Evolutionary conservation across 1,284 basidiomycete genomes (phyloP), one percentile per base, ranked within the genome.

Genomic region (Rhizoctonia solani): DNA sequence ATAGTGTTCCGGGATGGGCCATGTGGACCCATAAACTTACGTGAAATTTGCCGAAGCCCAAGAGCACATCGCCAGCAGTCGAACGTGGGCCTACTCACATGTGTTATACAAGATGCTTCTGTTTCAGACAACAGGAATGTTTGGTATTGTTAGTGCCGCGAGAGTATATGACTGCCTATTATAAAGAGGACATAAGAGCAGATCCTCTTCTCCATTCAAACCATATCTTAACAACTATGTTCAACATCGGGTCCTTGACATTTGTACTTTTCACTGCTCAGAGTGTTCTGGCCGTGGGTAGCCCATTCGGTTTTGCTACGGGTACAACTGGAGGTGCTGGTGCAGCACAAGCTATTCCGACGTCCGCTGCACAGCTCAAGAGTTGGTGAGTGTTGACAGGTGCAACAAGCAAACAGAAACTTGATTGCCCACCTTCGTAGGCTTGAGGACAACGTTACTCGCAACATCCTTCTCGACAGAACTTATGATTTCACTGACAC

Each of bases 251-350:
- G 19, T 46, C 44, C 6, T 19, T 46, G 21, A 19, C 44, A 6
- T 9, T 21, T 21, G 44, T 21, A 14, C 44, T 46, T 19, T 46
- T 46, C n/a, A 19, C 44, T 19, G 5, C 44, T 5, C 11, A 9
- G 44, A 19, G 30, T 23, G 54, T 19, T 19, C 11, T 37, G 11
- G 54, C 29, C 27, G 69, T 72, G 9, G 73, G 73, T n/a, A 74
- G 75, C 14, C 72, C 76, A 1, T 70, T 71, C 16, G 73, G 73
- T 29, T 69, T 70, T 13, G 73, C 71, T 14, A 44, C 73, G n/a
- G 74, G 70, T 0, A 55, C 75, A 23, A 76, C 74, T 8, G 77
- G 77, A 2, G 77, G 77, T 30, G 77, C 77, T 11, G 73, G 59
- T 34, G 73, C 74, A 6, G 66, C 74, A 1, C 71, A 74, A 0